Evolutionary conservation across 768 basidiomycete genomes (phyloP), one percentile per base, ranked within the genome.

Genomic region (Amanita fuliginea): DNA sequence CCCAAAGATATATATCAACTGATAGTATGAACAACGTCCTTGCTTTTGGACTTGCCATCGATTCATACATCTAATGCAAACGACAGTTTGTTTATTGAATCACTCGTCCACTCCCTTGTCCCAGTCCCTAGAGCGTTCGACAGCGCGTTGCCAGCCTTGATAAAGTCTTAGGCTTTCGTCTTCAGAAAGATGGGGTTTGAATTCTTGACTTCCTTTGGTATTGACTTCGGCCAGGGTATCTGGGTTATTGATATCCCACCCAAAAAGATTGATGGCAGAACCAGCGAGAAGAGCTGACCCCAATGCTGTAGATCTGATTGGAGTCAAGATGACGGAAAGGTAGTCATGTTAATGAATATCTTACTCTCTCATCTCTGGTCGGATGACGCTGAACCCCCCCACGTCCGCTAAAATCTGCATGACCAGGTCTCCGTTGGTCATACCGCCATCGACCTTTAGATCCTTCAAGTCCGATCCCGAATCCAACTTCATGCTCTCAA

Each of bases 391-490:
- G 67, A 96, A 94, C 11, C 94, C 95, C 26, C 93, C 91, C 37
- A 95, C 71, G 62, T 96, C 86, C 3, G 89, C 89, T 52, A 94
- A 74, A 42, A 94, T 69, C 57, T 77, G 72, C 92, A 95, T 90
- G 50, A 83, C 87, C 24, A 87, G 64, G 60, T 95, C 90, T 30
- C 89, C 88, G 55, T 94, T 95, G 9, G 93, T 96, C 86, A 96
- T 94, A 13, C 93, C 92, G n/a, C 96, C 96, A 63, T 98, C 96
- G 32, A 99, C 95, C 63, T 86, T 94, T 54, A 99, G 80, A 57
- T 86, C 76, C 60, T 84, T 82, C 47, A 96, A 74, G 42, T 86
- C 81, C 4, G 73, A 71, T 13, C 76, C 76, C n/a, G 88, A 85
- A 67, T 99, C 95, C 47, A 86, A 69, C 62, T 87, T 83, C 86